Evolutionary conservation across 202 grass and related monocot genomes (phyloP), one percentile per base, ranked within the genome.

Genomic region (Bolboschoenoplectus hybrid): DNA sequence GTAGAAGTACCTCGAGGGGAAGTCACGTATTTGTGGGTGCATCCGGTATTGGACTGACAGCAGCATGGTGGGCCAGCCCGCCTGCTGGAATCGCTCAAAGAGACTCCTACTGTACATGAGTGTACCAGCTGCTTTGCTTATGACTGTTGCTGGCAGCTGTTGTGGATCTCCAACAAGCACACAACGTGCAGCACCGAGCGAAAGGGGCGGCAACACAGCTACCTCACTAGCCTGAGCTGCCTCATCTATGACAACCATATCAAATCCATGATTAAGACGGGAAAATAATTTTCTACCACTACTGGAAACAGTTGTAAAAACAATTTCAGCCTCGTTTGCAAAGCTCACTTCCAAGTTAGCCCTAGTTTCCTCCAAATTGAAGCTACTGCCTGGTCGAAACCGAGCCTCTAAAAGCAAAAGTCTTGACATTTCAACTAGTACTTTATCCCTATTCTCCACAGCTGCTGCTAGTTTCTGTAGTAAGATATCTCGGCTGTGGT

Each of bases 191-290:
- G 97, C 97, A 88, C 97, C 97, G 2, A 99, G 97, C 35, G 97
- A 78, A 62, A 99, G 88, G 17, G 97, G 92, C 82, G 97, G 97
- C 26, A 99, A 91, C 44, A 94, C 87, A 83, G 89, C 97, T 78
- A 99, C 92, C 89, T 99, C 97, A 89, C 97, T 99, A 43, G 97
- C 97, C 62, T 99, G 97, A 85, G 97, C 97, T 61, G 97, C 97
- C 87, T 99, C 97, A 90, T 99, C 97, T 72, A 99, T 97, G 60
- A 99, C 97, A 10, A 99, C 92, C 97, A 99, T 99, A 90, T 99
- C 97, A 63, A 99, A 99, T 74, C 97, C 97, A 90, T 99, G 97
- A 87, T 87, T 94, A 46, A 99, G 90, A 55, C 92, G 93, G 81
- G 97, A 99, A 89, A 99, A 99, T 86, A 99, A 88, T 82, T 91